phyloP scores from a whole-genome alignment of 805 yeast species.

The Metschnikowia similis region DNA sequence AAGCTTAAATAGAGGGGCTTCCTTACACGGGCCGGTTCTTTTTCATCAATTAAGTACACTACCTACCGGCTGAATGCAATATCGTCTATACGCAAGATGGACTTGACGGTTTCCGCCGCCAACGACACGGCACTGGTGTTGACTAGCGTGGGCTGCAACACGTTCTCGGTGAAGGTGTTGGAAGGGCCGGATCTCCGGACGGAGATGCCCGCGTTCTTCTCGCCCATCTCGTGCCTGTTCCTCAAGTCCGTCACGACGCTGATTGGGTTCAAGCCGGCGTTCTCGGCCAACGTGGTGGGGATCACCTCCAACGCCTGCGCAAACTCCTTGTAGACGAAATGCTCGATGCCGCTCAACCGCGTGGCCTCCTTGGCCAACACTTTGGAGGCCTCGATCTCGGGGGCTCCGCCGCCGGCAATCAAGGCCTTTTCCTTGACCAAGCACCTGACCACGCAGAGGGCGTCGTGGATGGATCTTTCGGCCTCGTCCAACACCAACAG shows the following conservation, averaged over 20 bases:
- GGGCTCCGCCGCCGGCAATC: constrained; percentile 99
- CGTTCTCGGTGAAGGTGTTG: constrained; percentile 89
- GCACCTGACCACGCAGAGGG: constrained; percentile 88
- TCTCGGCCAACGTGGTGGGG: constrained; percentile 92
- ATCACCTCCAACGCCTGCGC: constrained; percentile 89
- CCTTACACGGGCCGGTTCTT: too few relatives aligned
- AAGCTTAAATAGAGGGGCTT: background rate
- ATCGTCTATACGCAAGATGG: constrained; percentile 94
- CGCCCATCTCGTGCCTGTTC: constrained; percentile 87
- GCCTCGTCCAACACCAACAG: constrained; percentile 87
- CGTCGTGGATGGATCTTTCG: constrained; percentile 96
- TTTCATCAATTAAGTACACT: background rate
- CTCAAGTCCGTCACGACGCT: constrained; percentile 89
- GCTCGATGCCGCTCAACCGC: constrained; percentile 77
- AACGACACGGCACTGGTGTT: constrained; percentile 89
- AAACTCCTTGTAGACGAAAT: constrained; percentile 86
- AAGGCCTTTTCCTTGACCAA: constrained; percentile 81
- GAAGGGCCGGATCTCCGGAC: constrained; percentile 92
- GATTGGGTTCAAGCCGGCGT: constrained; percentile 89
- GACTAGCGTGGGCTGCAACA: constrained; percentile 92
- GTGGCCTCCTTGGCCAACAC: constrained; percentile 67
- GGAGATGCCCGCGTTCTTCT: constrained; percentile 89
- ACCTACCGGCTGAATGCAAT: constrained; percentile 57
- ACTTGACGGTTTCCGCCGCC: constrained; percentile 95
- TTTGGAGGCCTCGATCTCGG: constrained; percentile 86